These are phyloP conservation scores for Coleophoma crateriformis DNA, from an alignment of 2,329 filamentous ascomycete species.

Conservation along the genomic window DNA sequence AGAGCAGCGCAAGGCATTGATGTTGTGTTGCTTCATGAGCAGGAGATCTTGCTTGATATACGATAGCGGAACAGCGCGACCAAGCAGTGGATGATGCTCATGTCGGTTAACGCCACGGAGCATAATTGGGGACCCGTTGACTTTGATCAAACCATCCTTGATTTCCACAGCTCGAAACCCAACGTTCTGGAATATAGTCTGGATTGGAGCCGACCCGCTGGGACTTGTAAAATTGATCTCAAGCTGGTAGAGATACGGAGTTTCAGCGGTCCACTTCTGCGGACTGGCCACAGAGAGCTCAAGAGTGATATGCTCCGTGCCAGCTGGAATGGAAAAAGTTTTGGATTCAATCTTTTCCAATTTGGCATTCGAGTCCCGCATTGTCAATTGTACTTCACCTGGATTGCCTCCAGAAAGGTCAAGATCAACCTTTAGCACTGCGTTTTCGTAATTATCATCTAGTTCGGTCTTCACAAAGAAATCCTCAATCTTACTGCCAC, in stretches of 20 bases:
- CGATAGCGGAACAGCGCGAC: constrained; percentile 43
- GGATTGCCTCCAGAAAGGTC: constrained; percentile 21
- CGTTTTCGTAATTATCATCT: constrained; percentile 44
- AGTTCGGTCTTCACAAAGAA: constrained; percentile 50
- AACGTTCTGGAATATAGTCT: constrained; percentile 40
- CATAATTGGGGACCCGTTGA: constrained; percentile 57
- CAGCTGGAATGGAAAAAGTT: neutral
- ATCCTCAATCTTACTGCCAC: constrained; percentile 46
- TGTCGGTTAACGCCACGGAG: constrained; percentile 64
- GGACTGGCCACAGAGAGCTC: constrained; percentile 38
- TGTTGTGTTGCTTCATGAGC: constrained; percentile 65
- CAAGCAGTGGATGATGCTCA: constrained; percentile 58
- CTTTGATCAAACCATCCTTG: constrained; percentile 51
- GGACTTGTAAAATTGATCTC: constrained; percentile 37
- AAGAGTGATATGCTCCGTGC: neutral
- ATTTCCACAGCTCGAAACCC: constrained; percentile 63
- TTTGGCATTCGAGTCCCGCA: constrained; percentile 5
- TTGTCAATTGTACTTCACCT: constrained; percentile 2
- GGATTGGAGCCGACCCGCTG: constrained; percentile 10
- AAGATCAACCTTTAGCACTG: constrained; percentile 36
- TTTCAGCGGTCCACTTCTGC: constrained; percentile 64
- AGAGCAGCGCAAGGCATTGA: constrained; percentile 64
- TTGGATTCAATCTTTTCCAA: neutral
- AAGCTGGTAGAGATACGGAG: constrained; percentile 54
- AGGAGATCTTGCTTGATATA: constrained; percentile 57